Base-by-base conservation (phyloP, 805 yeast genomes). In the Candida sphagnicola region DNA sequence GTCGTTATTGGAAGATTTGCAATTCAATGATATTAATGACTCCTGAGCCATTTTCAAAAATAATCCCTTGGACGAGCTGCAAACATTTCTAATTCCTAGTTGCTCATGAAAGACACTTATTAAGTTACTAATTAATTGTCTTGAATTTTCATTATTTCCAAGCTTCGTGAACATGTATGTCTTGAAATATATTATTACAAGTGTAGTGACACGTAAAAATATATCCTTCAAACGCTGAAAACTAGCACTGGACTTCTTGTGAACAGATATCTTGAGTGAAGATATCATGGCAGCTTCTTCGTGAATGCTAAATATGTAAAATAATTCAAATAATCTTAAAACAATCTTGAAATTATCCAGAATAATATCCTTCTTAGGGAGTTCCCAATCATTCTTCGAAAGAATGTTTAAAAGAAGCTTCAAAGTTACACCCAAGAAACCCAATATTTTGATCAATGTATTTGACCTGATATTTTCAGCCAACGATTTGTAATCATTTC, bases 51-150 rank as follows among this genome's bases (percentile, higher is more conserved):
- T 60, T 13, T 69, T 66, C 36, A 93, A 62, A 43, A 90, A 81
- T 5, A 64, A 59, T 0, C 95, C 90, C 18, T 72, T 56, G 0
- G 82, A 72, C 2, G 75, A 57, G 36, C 80, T 82, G 62, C 99
- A 93, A 39, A 82, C 76, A 5, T 77, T 72, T 28, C 86, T 63
- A 2, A 59, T 50, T 0, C 97, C 97, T 8, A 90, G 58, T 34
- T 86, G 80, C 5, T 78, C 78, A 53, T 93, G 99, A 1, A 87
- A 54, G 4, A 77, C 58, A 29, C 78, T 71, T 11, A 87, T 58
- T 14, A 83, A 53, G 24, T 77, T 50, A 51, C 25, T 41, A 5
- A 56, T 50, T 36, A 50, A 16, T 5, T n/a, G 23, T 23, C 29
- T 18, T 17, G 35, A 13, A 12, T 31, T 14, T 10, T 13, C 11